phyloP scores from a whole-genome alignment of 805 yeast genomes.

The Debaryomyces tyrocola region DNA sequence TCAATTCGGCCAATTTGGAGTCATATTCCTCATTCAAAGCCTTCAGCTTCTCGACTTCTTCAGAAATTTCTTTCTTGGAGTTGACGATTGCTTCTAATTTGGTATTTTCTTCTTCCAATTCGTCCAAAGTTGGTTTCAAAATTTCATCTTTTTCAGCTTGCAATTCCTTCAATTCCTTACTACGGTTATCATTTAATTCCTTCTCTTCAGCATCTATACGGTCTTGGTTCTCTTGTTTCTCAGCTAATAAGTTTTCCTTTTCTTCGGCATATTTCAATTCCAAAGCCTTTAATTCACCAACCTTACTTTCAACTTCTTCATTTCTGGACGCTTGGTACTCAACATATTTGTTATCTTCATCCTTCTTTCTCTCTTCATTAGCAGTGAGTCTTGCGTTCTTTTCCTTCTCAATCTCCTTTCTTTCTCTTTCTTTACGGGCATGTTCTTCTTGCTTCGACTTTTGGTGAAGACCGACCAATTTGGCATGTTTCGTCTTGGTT shows the following conservation, averaged over 20 bases:
- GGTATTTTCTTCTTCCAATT: constrained; percentile 48
- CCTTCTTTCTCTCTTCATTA: constrained; percentile 31
- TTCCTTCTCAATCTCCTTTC: constrained; percentile 35
- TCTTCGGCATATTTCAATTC: constrained; percentile 39
- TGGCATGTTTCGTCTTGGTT: constrained; percentile 32
- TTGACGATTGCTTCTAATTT: constrained; percentile 51
- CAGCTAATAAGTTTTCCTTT: constrained; percentile 42
- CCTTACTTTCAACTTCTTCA: constrained; percentile 28
- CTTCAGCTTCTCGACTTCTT: constrained; percentile 46
- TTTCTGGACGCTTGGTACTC: constrained; percentile 30
- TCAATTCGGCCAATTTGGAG: constrained; percentile 43
- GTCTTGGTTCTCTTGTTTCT: constrained; percentile 48
- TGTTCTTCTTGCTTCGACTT: constrained; percentile 29
- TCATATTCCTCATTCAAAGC: constrained; percentile 45
- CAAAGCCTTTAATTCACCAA: constrained; percentile 31
- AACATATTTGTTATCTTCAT: constrained; percentile 27
- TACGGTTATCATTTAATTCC: constrained; percentile 44
- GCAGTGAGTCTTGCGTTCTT: constrained; percentile 32
- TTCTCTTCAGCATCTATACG: constrained; percentile 44
- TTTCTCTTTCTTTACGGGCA: constrained; percentile 31
- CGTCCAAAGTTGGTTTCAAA: constrained; percentile 55
- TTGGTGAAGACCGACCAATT: constrained; percentile 31
- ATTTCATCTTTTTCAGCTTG: constrained; percentile 55
- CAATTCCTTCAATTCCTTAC: constrained; percentile 46
- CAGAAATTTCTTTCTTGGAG: constrained; percentile 46